Base-by-base conservation (phyloP, 352 stramenopile species). In the Globisporangium apiculatum region DNA sequence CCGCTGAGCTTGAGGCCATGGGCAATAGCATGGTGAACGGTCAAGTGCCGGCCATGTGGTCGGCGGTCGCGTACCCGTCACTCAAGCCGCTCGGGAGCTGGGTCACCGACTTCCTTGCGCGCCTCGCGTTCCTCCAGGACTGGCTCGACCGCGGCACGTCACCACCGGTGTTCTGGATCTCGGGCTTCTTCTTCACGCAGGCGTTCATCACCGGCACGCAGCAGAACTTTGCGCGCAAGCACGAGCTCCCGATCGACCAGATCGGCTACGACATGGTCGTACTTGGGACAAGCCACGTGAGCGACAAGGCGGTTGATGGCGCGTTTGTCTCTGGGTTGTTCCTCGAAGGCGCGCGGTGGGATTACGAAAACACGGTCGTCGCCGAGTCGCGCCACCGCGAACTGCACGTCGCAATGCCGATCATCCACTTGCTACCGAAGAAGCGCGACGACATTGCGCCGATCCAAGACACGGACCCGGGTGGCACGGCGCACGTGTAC, bases 101-200 rank as follows among this genome's bases (percentile, higher is more conserved):
- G 91, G 86, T 97, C n/a, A 89, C 76, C 0, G 91, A 98, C 60
- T 91, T 97, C 47, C 52, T 97, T 6, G 75, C 82, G 3, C 76
- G 91, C 3, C 63, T 97, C 36, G 59, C 83, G 5, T 94, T 92
- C 60, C 58, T 96, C 5, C 75, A 90, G 52, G 62, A 76, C 46
- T 98, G 91, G 91, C 70, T 97, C 54, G 79, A 86, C 37, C 74
- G 76, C 6, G 75, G 85, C 12, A 57, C 68, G 12, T 75, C 89
- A 1, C 92, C 92, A 0, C 73, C 76, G 0, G 86, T 97, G 47
- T 98, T 91, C 59, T 98, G 92, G 92, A 89, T 98, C 53, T 96
- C 83, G 14, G 92, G 91, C 0, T 97, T 97, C 72, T 97, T 97
- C 70, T 98, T 97, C 73, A 97, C 91, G 17, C 91, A 97, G 64